Base-by-base conservation (phyloP, 2,329 filamentous ascomycete species). In the Epichloe sp. region DNA sequence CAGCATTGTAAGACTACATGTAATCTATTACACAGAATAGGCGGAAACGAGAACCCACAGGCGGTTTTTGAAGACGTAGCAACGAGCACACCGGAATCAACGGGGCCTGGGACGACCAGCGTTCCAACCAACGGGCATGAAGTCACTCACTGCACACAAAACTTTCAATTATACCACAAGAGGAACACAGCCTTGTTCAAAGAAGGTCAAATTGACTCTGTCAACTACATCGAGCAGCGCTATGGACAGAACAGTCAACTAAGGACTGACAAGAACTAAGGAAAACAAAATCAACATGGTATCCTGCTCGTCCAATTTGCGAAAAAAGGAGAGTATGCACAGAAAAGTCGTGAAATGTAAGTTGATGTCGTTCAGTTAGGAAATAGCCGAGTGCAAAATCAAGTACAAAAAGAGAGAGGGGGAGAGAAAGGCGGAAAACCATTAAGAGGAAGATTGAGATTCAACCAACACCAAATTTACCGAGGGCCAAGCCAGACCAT, bases 221-320 rank as follows among this genome's bases (percentile, higher is more conserved):
- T 23, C 21, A 35, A 36, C n/a, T 42, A 21, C 38, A 21, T 17
- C 31, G 35, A n/a, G 35, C 19, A 40, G 19, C 19, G 21, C 21
- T 31, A 23, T 44, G 26, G n/a, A 52, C 42, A 45, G 21, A 26
- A 35, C 44, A 45, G 38, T 40, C 51, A 42, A 42, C 19, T 6
- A 40, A 45, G 19, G 47, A 34, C n/a, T 34, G 17, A 26, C 23
- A 17, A 17, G 50, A 58, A 49, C 17, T 8, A 23, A 31, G 14
- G 51, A 23, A 44, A 51, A 14, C 7, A 35, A 42, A 48, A 14
- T 5, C 26, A 59, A 57, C 58, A 52, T 58, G 55, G 58, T 59
- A 63, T 61, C 53, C 55, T 48, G 46, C 48, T 54, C 54, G 46
- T 58, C 53, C 50, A 55, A 49, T 55, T 54, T 53, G 44, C 36